Evolutionary conservation across 2,329 filamentous ascomycete genomes (phyloP).

Genomic region (Diaporthe ampelina): DNA sequence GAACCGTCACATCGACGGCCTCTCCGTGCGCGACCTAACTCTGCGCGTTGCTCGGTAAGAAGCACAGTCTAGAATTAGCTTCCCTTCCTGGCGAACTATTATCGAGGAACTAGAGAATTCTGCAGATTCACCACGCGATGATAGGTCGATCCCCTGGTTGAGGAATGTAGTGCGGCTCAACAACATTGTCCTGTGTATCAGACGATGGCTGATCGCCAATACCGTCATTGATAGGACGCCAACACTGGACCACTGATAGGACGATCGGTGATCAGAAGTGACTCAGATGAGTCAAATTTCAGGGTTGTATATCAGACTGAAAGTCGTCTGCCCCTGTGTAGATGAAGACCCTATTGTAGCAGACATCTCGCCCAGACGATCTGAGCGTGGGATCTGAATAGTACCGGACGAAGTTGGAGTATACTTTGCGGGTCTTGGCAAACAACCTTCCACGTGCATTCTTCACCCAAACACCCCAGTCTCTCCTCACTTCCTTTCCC

Average conservation of each 20-base stretch:
- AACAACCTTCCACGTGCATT: background rate
- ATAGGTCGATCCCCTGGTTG: background rate
- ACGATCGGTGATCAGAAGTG: slow-evolving; percentile 18
- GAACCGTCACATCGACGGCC: slow-evolving; percentile 3
- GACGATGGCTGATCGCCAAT: slow-evolving; percentile 11
- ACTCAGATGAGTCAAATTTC: background rate
- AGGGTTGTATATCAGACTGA: background rate
- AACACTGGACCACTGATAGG: background rate
- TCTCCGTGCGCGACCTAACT: background rate
- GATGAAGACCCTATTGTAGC: slow-evolving; percentile 18
- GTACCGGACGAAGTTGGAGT: background rate
- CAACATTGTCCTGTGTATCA: background rate
- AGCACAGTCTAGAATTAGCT: background rate
- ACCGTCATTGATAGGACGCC: background rate
- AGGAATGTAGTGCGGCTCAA: background rate
- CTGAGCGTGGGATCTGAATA: background rate
- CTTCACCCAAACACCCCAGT: background rate
- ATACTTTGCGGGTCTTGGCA: slow-evolving; percentile 22
- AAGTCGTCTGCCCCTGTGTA: background rate
- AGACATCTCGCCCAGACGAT: background rate
- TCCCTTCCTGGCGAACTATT: background rate
- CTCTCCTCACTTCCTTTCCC: background rate
- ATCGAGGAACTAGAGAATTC: background rate
- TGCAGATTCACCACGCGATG: background rate
- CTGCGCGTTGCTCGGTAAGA: background rate